phyloP scores from a whole-genome alignment of 176 grass and related monocot species.

The Aegilops bicornis region DNA sequence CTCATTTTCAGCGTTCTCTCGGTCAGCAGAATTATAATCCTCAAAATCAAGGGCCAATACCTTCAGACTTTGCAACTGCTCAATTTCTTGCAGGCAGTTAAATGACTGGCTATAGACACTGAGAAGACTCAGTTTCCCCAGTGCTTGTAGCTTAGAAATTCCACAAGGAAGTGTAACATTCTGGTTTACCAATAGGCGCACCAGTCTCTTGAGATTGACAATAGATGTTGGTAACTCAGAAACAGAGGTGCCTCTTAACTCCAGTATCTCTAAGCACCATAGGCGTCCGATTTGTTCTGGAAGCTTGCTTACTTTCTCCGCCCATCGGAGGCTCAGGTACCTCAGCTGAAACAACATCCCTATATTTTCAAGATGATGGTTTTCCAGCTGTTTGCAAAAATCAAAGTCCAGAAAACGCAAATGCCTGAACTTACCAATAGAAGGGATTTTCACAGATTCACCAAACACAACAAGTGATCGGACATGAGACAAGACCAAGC shows the following conservation, averaged over 20 bases:
- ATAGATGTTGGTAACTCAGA: neutral
- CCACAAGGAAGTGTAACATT: neutral
- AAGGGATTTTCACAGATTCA: neutral
- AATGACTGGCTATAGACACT: neutral
- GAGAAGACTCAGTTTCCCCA: neutral
- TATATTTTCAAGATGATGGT: neutral
- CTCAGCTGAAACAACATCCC: neutral
- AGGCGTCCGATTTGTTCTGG: neutral
- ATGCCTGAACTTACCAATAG: neutral
- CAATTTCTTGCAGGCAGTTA: neutral
- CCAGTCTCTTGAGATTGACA: neutral
- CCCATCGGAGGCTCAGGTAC: neutral
- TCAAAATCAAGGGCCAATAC: neutral
- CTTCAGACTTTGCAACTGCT: neutral
- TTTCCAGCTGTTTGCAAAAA: neutral
- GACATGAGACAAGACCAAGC: neutral
- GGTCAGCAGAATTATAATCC: accelerated
- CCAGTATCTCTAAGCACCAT: neutral
- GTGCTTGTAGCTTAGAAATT: neutral
- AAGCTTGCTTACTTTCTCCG: neutral
- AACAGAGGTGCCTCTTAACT: neutral
- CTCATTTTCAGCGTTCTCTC: neutral
- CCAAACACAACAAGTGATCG: neutral
- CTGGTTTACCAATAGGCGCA: accelerated
- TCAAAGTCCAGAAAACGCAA: constrained; percentile 2